A percentile compares a stretch with the other conserved stretches of the same genome.
phyloP scores from a whole-genome alignment of 2,329 filamentous ascomycete species.

The Claviceps spartinae region DNA sequence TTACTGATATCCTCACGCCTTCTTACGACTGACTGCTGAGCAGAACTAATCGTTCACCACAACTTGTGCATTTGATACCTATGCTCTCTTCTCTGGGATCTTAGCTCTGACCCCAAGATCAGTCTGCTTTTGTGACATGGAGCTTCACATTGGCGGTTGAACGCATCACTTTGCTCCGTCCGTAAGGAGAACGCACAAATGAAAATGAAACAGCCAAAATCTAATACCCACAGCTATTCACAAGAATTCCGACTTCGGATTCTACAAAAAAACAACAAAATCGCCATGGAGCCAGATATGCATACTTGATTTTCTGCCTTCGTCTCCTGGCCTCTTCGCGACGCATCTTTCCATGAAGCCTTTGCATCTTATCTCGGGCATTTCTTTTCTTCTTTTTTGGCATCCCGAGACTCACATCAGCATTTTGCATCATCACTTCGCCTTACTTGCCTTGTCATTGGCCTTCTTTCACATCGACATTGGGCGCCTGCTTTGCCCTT shows the following conservation, averaged over 20 bases:
- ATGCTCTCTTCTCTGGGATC: constrained; percentile 11
- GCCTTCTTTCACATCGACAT: constrained; percentile 3
- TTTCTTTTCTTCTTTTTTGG: neutral
- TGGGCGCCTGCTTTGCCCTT: constrained; percentile 11
- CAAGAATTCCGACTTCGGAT: neutral
- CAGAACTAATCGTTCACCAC: constrained; percentile 10
- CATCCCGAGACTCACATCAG: constrained; percentile 2
- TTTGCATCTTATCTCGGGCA: constrained; percentile 1
- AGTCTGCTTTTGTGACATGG: constrained; percentile 1
- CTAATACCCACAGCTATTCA: neutral
- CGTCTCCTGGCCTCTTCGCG: neutral
- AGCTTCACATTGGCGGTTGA: constrained; percentile 1
- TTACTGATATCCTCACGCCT: constrained; percentile 31
- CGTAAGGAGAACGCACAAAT: neutral
- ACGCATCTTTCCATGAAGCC: neutral
- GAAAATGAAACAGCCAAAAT: neutral
- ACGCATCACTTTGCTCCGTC: neutral
- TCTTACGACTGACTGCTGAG: constrained; percentile 15
- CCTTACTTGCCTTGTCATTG: constrained; percentile 1
- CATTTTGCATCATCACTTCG: neutral
- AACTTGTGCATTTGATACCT: constrained; percentile 8
- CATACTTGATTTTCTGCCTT: neutral
- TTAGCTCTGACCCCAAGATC: neutral
- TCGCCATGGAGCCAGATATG: neutral
- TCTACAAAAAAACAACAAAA: neutral